Evolutionary conservation across 2,329 filamentous ascomycete genomes (phyloP), one percentile per base, ranked within the genome.

Genomic region (Rhinocladiella mackenziei): DNA sequence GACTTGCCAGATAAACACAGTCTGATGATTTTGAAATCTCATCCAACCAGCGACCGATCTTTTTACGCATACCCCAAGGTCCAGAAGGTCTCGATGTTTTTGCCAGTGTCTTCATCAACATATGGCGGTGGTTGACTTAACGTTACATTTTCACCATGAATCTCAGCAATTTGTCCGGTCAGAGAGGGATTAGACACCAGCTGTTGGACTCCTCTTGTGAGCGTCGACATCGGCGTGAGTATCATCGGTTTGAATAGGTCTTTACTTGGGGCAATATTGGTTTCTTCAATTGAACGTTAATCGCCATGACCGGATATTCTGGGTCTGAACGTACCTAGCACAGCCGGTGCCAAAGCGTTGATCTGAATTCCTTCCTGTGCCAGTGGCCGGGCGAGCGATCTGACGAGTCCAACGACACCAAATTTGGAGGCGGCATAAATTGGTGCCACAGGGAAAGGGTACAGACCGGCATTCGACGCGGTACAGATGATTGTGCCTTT

Each of bases 381-480:
- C 2, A 77, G 57, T 0, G 63, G 51, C n/a, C 53, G 56, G 2
- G 65, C 69, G 10, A 73, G 58, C 0, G 72, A 70, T n/a, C 74
- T 63, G 5, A 76, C 73, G 0, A 76, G 64, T 0, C 68, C 70
- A n/a, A 77, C 62, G 1, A 76, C 61, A 6, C 63, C 74, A 33
- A 65, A 60, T 50, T 77, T 77, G 9, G 68, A 65, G 2, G 68
- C 65, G 2, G 69, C 66, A 50, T 77, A 77, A 4, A 76, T 52
- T 0, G 74, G 74, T 1, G 72, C 70, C 2, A 70, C 65, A 0
- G 72, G 68, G 42, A 77, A 75, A 0, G 72, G 64, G 49, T 77
- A 77, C 1, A 77, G 38, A 0, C 74, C 74, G 1, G 71, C 73
- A 55, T 75, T 76, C 3, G 73, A 76, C 0, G 74, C 68, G 0